Base-by-base conservation (phyloP, 208 protist genomes). In the Acanthamoeba pearcei region DNA sequence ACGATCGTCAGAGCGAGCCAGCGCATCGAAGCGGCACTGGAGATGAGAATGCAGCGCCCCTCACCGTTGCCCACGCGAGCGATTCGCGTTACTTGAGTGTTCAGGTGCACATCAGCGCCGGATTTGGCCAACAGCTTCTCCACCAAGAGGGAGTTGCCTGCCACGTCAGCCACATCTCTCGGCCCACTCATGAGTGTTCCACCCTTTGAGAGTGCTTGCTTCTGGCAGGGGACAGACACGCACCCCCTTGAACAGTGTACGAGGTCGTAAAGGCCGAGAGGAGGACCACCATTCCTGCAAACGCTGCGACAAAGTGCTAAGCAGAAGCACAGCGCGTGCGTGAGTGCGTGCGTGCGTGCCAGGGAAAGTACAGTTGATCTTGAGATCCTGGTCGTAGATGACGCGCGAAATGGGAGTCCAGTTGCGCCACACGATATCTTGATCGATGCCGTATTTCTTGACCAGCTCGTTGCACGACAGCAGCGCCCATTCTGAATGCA, bases 351-450 rank as follows among this genome's bases (percentile, higher is more conserved):
- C 38, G 38, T 38, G 38, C 38, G 38, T 38, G 38, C 38, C 38
- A 38, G 29, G 19, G 12, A n/a, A 38, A 17, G 66, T 72, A 92
- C 86, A 68, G 64, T 68, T 92, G 22, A 92, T 68, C 22, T 38
- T 27, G 27, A 92, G 42, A n/a, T 92, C 64, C 24, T 92, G 86
- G 24, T 92, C 86, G 62, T 92, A 92, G 62, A 92, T 92, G 42
- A 92, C 86, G 0, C 86, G 86, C 35, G 86, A 76, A 4, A 74
- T 35, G 22, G 86, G 86, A 5, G 6, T 49, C 62, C 55, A 68
- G 86, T 92, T 74, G 5, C 32, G 53, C 86, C 86, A 74, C 38
- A 74, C 62, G 15, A 74, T 0, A 4, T 55, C 38, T 3, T 24
- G 42, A 17, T 74, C 46, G 42, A 92, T 74, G 29, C 8, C 19